Base-by-base conservation (phyloP, 768 basidiomycete genomes). In the Kwoniella shandongensis region DNA sequence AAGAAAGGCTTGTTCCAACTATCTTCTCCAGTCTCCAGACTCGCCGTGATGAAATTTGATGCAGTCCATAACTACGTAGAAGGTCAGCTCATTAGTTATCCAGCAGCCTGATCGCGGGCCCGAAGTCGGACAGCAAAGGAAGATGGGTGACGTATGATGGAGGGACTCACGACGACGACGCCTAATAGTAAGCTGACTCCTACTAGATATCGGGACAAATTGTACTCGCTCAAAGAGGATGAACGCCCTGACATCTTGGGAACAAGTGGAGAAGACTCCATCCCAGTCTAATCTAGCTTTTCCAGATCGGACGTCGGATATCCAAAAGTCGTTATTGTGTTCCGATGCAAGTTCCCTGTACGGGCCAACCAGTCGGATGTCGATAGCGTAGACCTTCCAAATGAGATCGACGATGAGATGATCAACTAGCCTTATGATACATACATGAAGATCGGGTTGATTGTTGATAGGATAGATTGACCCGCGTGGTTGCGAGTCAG, bases 1-100 rank as follows among this genome's bases (percentile, higher is more conserved):
- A 92, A 79, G 77, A 94, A 98, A 8, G 91, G 91, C 69, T 96
- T 97, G 72, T 87, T 83, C 66, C 86, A 94, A 40, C 89, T 59
- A 47, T 70, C 35, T 5, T 66, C 90, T 35, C 78, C 82, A n/a
- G 78, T 79, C 51, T 83, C 83, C 57, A 84, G 60, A 59, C 79
- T 78, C 74, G 81, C 63, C 3, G 68, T 92, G 38, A 94, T 80
- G 69, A 92, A 94, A 75, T 87, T 93, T 44, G 87, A 88, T 11
- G 81, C 78, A 15, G 92, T 94, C 93, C 93, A 97, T 12, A 96
- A 81, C 63, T 71, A 25, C 11, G 12, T 32, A 8, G n/a, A 30
- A 20, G 18, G 25, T 49, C 47, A 35, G 29, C 30, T 30, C n/a
- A n/a, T n/a, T n/a, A n/a, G n/a, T n/a, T n/a, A n/a, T n/a, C n/a